A percentile compares a stretch with the other conserved stretches of the same genome.
Conservation (phyloP, 805 yeast genomes). For the Lipomyces spencermartinsiae region DNA sequence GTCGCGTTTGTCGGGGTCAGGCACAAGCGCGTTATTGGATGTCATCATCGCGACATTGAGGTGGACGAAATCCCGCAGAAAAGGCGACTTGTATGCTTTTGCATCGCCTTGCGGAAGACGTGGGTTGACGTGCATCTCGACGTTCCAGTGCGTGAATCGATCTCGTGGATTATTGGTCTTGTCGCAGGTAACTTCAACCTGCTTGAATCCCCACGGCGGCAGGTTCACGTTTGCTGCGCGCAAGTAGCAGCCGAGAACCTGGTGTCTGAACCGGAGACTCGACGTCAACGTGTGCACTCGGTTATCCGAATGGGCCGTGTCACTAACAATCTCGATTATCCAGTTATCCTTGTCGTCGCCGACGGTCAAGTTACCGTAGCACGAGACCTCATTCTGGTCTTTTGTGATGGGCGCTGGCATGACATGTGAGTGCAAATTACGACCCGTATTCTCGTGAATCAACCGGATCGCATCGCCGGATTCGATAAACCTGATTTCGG, state of each 20-base stretch:
- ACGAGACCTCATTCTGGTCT: constrained; percentile 78
- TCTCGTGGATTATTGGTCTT: constrained; percentile 56
- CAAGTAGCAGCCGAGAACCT: constrained; percentile 77
- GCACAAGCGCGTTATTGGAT: constrained; percentile 79
- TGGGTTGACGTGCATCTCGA: constrained; percentile 70
- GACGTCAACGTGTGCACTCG: constrained; percentile 81
- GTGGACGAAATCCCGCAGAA: constrained; percentile 72
- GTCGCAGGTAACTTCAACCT: constrained; percentile 89
- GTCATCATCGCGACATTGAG: constrained; percentile 83
- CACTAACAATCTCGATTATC: constrained; percentile 79
- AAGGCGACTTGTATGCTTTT: constrained; percentile 57
- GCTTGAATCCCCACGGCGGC: constrained; percentile 98
- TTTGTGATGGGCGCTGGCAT: constrained; percentile 76
- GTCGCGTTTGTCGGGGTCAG: constrained; percentile 74
- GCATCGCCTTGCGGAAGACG: constrained; percentile 51
- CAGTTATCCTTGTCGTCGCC: constrained; percentile 90
- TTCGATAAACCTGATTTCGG: constrained; percentile 49
- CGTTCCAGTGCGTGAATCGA: constrained; percentile 79
- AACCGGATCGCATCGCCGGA: constrained; percentile 75
- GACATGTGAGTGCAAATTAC: constrained; percentile 82
- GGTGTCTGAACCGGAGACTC: constrained; percentile 75
- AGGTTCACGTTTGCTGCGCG: constrained; percentile 80
- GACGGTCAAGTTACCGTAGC: constrained; percentile 73
- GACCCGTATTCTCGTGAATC: constrained; percentile 70
- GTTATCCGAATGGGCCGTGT: constrained; percentile 57